These are phyloP conservation scores for Berkeleyomyces rouxiae DNA, from an alignment of 2,329 filamentous ascomycete species.

Conservation along the genomic window DNA sequence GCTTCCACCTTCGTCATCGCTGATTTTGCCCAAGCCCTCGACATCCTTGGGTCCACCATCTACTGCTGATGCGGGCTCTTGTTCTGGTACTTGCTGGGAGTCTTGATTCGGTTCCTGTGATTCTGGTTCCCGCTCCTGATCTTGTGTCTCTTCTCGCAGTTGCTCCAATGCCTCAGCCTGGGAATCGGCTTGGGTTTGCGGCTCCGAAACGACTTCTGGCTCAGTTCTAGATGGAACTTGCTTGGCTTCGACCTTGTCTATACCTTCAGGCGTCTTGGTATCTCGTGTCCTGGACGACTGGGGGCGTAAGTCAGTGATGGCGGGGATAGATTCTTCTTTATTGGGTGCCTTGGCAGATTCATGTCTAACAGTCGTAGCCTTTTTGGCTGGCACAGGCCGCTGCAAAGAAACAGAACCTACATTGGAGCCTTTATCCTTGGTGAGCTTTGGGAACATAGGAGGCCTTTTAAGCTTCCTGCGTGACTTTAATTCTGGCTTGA, in stretches of 20 bases:
- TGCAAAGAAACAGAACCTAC: background rate
- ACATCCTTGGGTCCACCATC: slow-evolving; percentile 20
- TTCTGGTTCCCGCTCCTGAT: slow-evolving; percentile 14
- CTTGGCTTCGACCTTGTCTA: background rate
- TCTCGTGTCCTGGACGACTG: background rate
- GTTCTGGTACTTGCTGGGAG: slow-evolving; percentile 19
- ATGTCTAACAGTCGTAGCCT: background rate
- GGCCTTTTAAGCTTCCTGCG: slow-evolving; percentile 7
- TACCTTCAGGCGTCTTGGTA: background rate
- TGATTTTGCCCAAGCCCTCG: slow-evolving; percentile 34
- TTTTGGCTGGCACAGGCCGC: background rate
- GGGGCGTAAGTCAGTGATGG: background rate
- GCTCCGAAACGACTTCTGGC: slow-evolving; percentile 8
- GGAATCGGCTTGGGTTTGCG: slow-evolving; percentile 9
- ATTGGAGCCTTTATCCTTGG: slow-evolving; percentile 1
- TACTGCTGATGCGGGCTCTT: background rate
- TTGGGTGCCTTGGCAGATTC: background rate
- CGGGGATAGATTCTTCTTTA: background rate
- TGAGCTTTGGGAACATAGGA: slow-evolving; percentile 7
- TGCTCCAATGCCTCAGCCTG: slow-evolving; percentile 6
- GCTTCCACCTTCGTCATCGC: slow-evolving; percentile 53
- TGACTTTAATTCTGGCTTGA: background rate
- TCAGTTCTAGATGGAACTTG: background rate
- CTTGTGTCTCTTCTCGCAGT: background rate
- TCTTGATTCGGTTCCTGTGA: background rate